Evolutionary conservation across 2,329 filamentous ascomycete genomes (phyloP).

Genomic region (Pyrenophora tritici-repentis): DNA sequence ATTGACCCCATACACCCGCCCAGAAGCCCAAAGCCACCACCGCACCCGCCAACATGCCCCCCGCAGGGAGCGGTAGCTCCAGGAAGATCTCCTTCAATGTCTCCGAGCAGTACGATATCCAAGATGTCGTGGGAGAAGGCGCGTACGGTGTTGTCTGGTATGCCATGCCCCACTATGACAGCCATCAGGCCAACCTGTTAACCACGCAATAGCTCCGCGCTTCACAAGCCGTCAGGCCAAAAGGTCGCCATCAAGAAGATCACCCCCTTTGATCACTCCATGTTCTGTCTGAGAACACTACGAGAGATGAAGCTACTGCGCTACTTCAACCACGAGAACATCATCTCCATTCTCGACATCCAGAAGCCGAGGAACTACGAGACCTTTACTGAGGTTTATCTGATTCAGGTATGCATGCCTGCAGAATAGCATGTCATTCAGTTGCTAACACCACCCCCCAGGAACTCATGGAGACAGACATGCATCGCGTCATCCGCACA

Average conservation of each 20-base stretch:
- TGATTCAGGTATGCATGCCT: constrained; percentile 75
- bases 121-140: constrained; percentile 98
- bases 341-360: constrained; percentile 98
- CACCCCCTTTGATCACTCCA: constrained; percentile 97
- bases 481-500: constrained; percentile 98
- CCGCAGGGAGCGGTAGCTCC: constrained; percentile 57
- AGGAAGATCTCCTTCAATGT: constrained; percentile 99
- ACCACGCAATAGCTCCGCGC: constrained; percentile 71
- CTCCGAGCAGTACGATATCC: constrained; percentile 98
- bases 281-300: constrained; percentile 95
- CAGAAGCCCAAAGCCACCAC: constrained; percentile 20
- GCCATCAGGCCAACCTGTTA: constrained; percentile 15
- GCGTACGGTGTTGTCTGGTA: constrained; percentile 99
- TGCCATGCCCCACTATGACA: constrained; percentile 44
- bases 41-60: constrained; percentile 41
- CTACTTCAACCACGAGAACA: constrained; percentile 99
- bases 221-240: constrained; percentile 97
- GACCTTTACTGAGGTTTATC: constrained; percentile 94
- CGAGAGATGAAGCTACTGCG: constrained; percentile 98
- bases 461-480: constrained; percentile 99
- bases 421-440: neutral
- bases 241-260: constrained; percentile 99
- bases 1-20: constrained; percentile 19
- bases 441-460: constrained; percentile 47
- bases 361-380: constrained; percentile 97